Evolutionary conservation across 768 basidiomycete species (phyloP).

Genomic region (Lactarius sanguifluus): DNA sequence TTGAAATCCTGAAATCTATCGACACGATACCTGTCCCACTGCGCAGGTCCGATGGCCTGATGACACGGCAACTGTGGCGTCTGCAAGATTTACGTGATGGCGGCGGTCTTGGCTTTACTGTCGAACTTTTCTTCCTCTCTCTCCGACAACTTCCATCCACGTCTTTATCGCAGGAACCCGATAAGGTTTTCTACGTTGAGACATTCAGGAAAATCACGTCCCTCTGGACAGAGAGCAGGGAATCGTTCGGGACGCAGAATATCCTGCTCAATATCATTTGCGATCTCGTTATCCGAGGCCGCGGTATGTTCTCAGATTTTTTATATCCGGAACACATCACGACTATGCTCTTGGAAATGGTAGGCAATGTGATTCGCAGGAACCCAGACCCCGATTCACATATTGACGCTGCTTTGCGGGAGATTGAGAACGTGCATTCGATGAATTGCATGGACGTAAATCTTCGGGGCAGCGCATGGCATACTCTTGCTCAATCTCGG

Average conservation of each 20-base stretch:
- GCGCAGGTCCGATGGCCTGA: background rate
- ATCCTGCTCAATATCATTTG: constrained; percentile 11
- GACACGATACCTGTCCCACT: background rate
- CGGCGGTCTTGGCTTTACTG: background rate
- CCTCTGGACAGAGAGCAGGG: background rate
- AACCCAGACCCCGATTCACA: no score
- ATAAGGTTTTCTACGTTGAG: background rate
- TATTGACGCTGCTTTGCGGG: no score
- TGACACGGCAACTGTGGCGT: constrained; percentile 17
- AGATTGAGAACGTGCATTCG: no score
- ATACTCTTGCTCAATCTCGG: no score
- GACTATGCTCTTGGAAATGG: background rate
- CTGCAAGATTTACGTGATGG: constrained; percentile 13
- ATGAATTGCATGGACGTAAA: no score
- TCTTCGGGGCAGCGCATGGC: no score
- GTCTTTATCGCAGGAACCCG: background rate
- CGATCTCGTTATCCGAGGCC: constrained; percentile 9
- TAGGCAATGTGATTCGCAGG: background rate
- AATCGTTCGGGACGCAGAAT: constrained; percentile 4
- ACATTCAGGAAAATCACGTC: constrained; percentile 6
- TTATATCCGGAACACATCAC: background rate
- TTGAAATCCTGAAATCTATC: constrained; percentile 2
- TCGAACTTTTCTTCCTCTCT: constrained; percentile 20
- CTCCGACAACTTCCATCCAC: background rate
- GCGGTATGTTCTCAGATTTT: constrained; percentile 11